phyloP scores from a whole-genome alignment of 2,329 filamentous ascomycete species.

The Aureobasidium pullulans region DNA sequence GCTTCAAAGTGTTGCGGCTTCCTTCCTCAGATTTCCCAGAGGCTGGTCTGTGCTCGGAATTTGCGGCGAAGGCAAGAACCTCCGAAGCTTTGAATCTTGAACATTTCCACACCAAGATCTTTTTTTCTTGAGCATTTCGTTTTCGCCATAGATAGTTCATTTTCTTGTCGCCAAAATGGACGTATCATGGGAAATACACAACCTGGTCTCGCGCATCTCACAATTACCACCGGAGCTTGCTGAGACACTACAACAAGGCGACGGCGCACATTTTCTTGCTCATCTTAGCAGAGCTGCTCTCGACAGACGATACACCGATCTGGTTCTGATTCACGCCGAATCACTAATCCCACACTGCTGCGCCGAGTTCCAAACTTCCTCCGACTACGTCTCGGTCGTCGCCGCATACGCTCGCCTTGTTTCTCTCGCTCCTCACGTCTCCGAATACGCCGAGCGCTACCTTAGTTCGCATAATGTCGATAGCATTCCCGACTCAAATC shows the following conservation, averaged over 20 bases:
- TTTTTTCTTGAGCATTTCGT: background rate
- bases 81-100: slow-evolving; percentile 12
- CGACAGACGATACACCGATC: slow-evolving; percentile 61
- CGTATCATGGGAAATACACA: slow-evolving; percentile 13
- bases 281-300: slow-evolving; percentile 63
- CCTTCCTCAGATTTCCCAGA: slow-evolving; percentile 8
- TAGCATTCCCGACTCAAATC: slow-evolving; percentile 12
- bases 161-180: slow-evolving; percentile 15
- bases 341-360: slow-evolving; percentile 73
- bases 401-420: slow-evolving; percentile 72
- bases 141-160: background rate
- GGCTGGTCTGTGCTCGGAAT: background rate
- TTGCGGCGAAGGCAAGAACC: slow-evolving; percentile 11
- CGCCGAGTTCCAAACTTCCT: slow-evolving; percentile 41
- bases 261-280: slow-evolving; percentile 61
- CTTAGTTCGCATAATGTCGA: slow-evolving; percentile 11
- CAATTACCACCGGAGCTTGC: slow-evolving; percentile 64
- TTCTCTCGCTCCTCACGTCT: slow-evolving; percentile 73
- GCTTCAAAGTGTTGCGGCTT: background rate
- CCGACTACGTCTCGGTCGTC: slow-evolving; percentile 41
- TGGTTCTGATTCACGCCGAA: slow-evolving; percentile 67
- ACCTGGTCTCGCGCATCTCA: slow-evolving; percentile 31
- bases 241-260: slow-evolving; percentile 56
- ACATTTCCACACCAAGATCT: background rate
- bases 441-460: slow-evolving; percentile 58